These are phyloP conservation scores for Didymella arachidicola DNA, from an alignment of 2,329 filamentous ascomycete genomes.

Conservation along the genomic window DNA sequence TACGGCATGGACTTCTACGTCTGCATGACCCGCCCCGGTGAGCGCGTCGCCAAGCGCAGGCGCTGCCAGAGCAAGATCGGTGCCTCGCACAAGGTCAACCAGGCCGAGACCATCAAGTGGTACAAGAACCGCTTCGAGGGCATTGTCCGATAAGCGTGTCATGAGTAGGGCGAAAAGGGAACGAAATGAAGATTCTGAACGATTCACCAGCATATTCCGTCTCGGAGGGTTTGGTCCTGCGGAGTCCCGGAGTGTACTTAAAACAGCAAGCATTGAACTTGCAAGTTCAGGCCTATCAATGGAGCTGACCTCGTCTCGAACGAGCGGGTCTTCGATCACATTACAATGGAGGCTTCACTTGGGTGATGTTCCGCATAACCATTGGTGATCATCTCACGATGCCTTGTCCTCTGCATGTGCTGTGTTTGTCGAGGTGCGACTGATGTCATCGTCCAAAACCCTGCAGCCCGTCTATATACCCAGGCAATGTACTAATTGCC, in stretches of 20 bases:
- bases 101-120: conserved; percentile 97
- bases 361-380: conserved; percentile 66
- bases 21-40: conserved; percentile 99
- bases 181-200: conserved; percentile 46
- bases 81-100: conserved; percentile 89
- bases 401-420: conserved; percentile 31
- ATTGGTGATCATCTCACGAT: conserved; percentile 57
- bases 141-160: conserved; percentile 87
- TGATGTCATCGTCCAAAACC: conserved; percentile 12
- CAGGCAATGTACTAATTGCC: conserved; percentile 20
- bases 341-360: conserved; percentile 66
- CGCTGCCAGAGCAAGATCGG: conserved; percentile 88
- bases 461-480: conserved; percentile 5
- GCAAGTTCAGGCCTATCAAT: conserved; percentile 54
- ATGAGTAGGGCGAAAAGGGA: conserved; percentile 31
- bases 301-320: conserved; percentile 51
- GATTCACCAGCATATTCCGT: conserved; percentile 49
- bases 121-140: conserved; percentile 96
- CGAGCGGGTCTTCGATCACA: conserved; percentile 52
- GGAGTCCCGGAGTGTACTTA: conserved; percentile 54
- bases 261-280: conserved; percentile 52
- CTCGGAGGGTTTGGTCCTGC: conserved; percentile 48
- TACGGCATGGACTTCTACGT: conserved; percentile 98
- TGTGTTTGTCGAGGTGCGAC: conserved; percentile 25
- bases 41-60: conserved; percentile 95